These are phyloP conservation scores for Termitomyces sp. DNA, from an alignment of 768 basidiomycete genomes.

Conservation along the genomic window DNA sequence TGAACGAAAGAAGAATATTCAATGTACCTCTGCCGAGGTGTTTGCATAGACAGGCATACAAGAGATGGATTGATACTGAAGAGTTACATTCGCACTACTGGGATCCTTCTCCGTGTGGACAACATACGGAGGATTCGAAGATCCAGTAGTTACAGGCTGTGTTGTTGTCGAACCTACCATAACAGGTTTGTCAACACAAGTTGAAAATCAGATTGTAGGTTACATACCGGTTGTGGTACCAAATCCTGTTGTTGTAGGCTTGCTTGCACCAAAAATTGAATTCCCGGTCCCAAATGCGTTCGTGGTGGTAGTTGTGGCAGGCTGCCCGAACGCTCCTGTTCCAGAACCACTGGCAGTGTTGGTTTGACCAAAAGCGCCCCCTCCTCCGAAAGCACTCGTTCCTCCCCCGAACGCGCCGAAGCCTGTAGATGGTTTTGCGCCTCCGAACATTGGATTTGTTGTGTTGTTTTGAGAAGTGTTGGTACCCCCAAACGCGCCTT, in stretches of 20 bases:
- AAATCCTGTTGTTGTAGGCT: slow-evolving; percentile 34
- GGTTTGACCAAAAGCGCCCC: slow-evolving; percentile 41
- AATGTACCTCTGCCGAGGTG: slow-evolving; percentile 68
- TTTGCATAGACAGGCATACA: slow-evolving; percentile 76
- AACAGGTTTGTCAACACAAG: slow-evolving; percentile 4
- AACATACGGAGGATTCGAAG: slow-evolving; percentile 59
- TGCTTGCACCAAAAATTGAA: slow-evolving; percentile 30
- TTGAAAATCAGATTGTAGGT: neutral
- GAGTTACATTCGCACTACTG: slow-evolving; percentile 32
- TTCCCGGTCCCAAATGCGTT: slow-evolving; percentile 36
- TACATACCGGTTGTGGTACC: slow-evolving; percentile 31
- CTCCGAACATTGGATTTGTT: slow-evolving; percentile 51
- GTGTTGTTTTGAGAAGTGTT: slow-evolving; percentile 31
- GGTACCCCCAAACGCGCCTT: slow-evolving; percentile 42
- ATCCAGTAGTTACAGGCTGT: slow-evolving; percentile 63
- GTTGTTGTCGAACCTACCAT: slow-evolving; percentile 23
- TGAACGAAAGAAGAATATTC: slow-evolving; percentile 4
- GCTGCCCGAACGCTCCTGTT: slow-evolving; percentile 56
- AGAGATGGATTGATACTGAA: slow-evolving; percentile 80
- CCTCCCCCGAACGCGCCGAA: slow-evolving; percentile 71
- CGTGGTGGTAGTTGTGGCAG: slow-evolving; percentile 33
- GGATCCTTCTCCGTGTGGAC: slow-evolving; percentile 64
- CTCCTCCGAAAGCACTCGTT: slow-evolving; percentile 42
- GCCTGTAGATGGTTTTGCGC: slow-evolving; percentile 63
- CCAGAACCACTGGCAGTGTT: slow-evolving; percentile 26